phyloP scores from a whole-genome alignment of 1,284 basidiomycete species.

The Cryptococcus sp. region DNA sequence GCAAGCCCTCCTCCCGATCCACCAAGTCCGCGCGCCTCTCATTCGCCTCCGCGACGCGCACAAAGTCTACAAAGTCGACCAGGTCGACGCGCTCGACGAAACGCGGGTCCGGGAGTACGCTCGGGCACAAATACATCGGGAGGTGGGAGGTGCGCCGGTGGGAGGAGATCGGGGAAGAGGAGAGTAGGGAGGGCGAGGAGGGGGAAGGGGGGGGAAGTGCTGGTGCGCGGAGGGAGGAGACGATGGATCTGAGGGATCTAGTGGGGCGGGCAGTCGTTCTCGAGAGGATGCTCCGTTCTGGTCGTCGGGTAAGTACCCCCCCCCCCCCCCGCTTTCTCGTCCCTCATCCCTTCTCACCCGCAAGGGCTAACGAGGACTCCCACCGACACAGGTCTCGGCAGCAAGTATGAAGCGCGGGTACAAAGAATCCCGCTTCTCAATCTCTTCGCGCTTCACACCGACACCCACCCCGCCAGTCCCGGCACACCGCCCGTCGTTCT shows the following conservation, averaged over 20 bases:
- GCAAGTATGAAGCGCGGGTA: background rate
- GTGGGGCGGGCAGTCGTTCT: conserved; percentile 38
- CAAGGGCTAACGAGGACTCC: conserved; percentile 9
- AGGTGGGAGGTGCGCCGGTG: conserved; percentile 13
- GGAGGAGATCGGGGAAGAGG: background rate
- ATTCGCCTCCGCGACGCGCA: background rate
- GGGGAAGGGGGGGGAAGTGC: background rate
- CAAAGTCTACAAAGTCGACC: conserved; percentile 10
- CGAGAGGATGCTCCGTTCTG: conserved; percentile 36
- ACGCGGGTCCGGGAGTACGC: conserved; percentile 12
- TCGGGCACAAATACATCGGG: conserved; percentile 7
- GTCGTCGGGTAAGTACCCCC: conserved; percentile 36
- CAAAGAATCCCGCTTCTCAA: conserved; percentile 3
- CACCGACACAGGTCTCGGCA: conserved; percentile 4
- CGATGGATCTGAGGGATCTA: conserved; percentile 30
- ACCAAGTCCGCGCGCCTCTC: background rate
- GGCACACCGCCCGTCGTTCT: background rate
- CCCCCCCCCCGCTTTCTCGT: no score
- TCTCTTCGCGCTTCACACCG: background rate
- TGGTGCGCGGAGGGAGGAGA: conserved; percentile 21
- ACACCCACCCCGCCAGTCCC: background rate
- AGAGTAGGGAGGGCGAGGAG: background rate
- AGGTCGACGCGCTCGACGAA: conserved; percentile 10
- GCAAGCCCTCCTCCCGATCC: background rate
- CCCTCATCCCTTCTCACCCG: no score